Conservation (phyloP, 495 filamentous ascomycete species). For the Penicillium pulvis region DNA sequence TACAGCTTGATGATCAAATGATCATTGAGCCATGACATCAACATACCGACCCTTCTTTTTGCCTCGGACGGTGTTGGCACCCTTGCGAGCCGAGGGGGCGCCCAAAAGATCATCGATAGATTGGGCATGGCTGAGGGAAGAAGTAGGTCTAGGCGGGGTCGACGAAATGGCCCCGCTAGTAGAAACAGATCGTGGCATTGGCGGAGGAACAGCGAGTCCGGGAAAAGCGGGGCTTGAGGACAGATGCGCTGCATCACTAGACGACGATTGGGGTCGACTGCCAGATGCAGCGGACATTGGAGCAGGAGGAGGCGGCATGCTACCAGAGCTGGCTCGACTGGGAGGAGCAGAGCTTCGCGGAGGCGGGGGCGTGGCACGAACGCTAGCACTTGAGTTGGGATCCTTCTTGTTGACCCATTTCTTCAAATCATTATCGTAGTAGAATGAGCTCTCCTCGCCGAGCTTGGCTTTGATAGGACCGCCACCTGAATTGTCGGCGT, state of each 20-base stretch:
- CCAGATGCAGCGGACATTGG: constrained; percentile 33
- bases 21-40: constrained; percentile 78
- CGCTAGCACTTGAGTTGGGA: constrained; percentile 43
- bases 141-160: constrained; percentile 55
- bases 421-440: constrained; percentile 91
- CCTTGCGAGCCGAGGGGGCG: constrained; percentile 67
- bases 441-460: constrained; percentile 89
- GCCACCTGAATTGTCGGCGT: constrained; percentile 55
- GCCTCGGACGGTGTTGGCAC: constrained; percentile 60
- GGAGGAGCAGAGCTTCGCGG: constrained; percentile 49
- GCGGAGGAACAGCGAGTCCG: constrained; percentile 33
- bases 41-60: constrained; percentile 85
- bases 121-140: constrained; percentile 74
- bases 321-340: constrained; percentile 42
- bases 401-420: constrained; percentile 99
- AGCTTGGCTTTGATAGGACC: constrained; percentile 91
- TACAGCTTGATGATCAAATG: background rate
- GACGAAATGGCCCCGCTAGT: constrained; percentile 38
- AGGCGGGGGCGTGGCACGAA: constrained; percentile 56
- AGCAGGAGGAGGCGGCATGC: constrained; percentile 38
- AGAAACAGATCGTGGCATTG: constrained; percentile 42
- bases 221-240: constrained; percentile 46
- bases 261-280: constrained; percentile 44
- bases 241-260: constrained; percentile 34
- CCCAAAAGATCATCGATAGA: constrained; percentile 85